Percentiles rank a stretch among this genome's conserved stretches.
Evolutionary conservation across 768 basidiomycete species (phyloP).

Genomic region (Lactarius deliciosus): DNA sequence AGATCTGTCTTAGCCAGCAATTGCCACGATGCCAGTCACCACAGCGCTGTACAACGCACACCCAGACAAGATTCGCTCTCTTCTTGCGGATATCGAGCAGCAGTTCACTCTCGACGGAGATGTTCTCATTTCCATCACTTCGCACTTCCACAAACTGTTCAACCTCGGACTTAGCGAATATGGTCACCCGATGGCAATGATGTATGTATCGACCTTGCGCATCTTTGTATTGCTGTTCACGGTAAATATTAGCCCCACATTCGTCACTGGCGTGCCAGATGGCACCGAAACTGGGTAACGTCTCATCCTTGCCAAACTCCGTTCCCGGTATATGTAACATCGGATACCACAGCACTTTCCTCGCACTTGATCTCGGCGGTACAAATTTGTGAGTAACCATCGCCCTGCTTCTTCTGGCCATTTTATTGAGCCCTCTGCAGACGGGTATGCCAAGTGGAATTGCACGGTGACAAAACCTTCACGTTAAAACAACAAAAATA

Average conservation of each 20-base stretch:
- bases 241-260: constrained; percentile 66
- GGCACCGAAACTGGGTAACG: constrained; percentile 89
- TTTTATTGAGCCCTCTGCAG: constrained; percentile 41
- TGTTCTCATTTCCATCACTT: constrained; percentile 65
- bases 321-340: not conserved
- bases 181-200: constrained; percentile 88
- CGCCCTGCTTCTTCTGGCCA: not conserved
- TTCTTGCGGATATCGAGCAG: constrained; percentile 62
- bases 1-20: not conserved
- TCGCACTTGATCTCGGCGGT: constrained; percentile 95
- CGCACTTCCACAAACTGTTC: constrained; percentile 81
- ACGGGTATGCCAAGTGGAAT: constrained; percentile 93
- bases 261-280: constrained; percentile 92
- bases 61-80: constrained; percentile 23
- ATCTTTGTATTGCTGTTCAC: constrained; percentile 3
- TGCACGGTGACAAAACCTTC: constrained; percentile 90
- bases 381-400: constrained; percentile 80
- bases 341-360: constrained; percentile 67
- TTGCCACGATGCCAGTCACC: constrained; percentile 23
- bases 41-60: constrained; percentile 19
- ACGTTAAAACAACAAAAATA: constrained; percentile 89
- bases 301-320: not conserved
- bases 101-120: constrained; percentile 70
- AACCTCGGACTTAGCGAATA: constrained; percentile 69
- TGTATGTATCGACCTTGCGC: constrained; percentile 46